Base-by-base conservation (phyloP, 805 yeast genomes). In the Candida argentea region DNA sequence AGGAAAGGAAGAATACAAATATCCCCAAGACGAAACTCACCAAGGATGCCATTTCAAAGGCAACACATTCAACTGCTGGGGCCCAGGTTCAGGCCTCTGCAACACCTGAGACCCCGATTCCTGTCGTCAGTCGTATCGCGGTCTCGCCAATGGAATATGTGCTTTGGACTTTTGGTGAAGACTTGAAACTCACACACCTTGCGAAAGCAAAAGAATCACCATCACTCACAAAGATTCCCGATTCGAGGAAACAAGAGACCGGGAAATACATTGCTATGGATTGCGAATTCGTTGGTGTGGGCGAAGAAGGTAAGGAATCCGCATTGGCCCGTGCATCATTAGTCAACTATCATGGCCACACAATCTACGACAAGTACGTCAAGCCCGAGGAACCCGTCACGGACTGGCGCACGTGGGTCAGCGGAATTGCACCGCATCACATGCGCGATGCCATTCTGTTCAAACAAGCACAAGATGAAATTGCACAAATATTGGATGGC, bases 231-330 rank as follows among this genome's bases (percentile, higher is more conserved):
- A 19, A 22, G 25, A 31, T 29, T 9, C 36, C 27, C n/a, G 50
- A 43, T 20, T 20, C 22, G 19, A 43, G 54, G 10, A 56, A 66
- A 33, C 55, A 49, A 28, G 65, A 67, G 24, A 58, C 74, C 1
- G 95, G 95, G 2, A 79, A 70, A 42, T 86, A 69, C 40, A 34
- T 86, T 2, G 84, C 95, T 1, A 71, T 87, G 35, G 97, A 87
- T 53, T 86, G 96, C 58, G 97, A 87, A 43, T 86, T 87, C 61
- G 96, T 87, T 2, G 95, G 95, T 7, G 77, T 81, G 2, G 95
- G 95, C 0, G 70, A 68, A 4, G 76, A 74, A 6, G 93, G 93
- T 5, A 43, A 44, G 20, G 72, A 65, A 25, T 74, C 85, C 4
- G 89, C 76, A 1, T 58, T 87, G 10, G 96, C 94, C 0, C 65